These are phyloP conservation scores for Candida caryicola DNA, from an alignment of 805 yeast genomes.

Conservation along the genomic window DNA sequence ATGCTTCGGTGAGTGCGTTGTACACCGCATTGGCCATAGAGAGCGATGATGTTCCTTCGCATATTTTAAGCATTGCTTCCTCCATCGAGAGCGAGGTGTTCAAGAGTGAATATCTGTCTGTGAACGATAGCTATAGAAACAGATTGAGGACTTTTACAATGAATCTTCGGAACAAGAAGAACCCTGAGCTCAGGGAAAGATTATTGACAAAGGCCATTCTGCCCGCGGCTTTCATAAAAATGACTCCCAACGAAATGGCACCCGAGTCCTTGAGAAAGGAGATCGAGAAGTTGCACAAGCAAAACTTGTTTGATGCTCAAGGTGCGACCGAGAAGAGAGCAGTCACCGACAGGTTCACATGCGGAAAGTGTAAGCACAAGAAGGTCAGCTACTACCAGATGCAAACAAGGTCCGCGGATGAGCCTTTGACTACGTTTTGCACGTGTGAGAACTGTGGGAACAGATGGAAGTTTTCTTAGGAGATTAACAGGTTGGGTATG, in stretches of 20 bases:
- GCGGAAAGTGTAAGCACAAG: slow-evolving; percentile 97
- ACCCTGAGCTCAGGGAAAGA: slow-evolving; percentile 75
- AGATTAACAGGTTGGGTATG: not conserved
- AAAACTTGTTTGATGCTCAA: slow-evolving; percentile 92
- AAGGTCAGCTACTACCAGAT: slow-evolving; percentile 95
- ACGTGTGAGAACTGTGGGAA: slow-evolving; percentile 97
- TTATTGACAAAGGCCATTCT: slow-evolving; percentile 65
- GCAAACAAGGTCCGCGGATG: slow-evolving; percentile 99
- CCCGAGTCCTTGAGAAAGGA: slow-evolving; percentile 87
- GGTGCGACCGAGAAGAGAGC: slow-evolving; percentile 97
- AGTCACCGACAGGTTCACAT: slow-evolving; percentile 91
- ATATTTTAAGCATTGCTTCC: slow-evolving; percentile 60
- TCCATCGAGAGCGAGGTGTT: slow-evolving; percentile 74
- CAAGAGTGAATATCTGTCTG: slow-evolving; percentile 54
- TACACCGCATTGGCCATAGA: slow-evolving; percentile 90
- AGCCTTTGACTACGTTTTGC: slow-evolving; percentile 96
- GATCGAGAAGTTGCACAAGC: slow-evolving; percentile 78
- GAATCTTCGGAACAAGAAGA: slow-evolving; percentile 84
- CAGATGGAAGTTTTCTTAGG: slow-evolving; percentile 93
- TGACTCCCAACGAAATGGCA: slow-evolving; percentile 95
- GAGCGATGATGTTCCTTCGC: slow-evolving; percentile 55
- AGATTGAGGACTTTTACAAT: slow-evolving; percentile 83
- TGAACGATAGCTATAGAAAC: slow-evolving; percentile 65
- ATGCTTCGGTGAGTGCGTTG: slow-evolving; percentile 76
- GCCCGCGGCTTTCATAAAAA: slow-evolving; percentile 64